These are phyloP conservation scores for Podospora conica DNA, from an alignment of 495 filamentous ascomycete species.

Conservation along the genomic window DNA sequence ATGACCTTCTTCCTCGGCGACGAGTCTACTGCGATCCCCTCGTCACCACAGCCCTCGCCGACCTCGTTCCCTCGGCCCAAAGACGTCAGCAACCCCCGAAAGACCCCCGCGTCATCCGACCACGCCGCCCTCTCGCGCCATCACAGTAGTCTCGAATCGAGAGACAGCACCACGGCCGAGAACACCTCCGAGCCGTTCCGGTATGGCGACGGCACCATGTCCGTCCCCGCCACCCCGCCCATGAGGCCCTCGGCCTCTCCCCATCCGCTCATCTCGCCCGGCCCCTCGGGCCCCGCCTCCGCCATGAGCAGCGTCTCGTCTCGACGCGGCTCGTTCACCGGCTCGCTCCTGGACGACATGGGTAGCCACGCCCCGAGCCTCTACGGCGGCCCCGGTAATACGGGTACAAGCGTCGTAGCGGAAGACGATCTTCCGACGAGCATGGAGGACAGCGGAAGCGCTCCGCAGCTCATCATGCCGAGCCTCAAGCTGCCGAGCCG, in stretches of 20 bases:
- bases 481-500: slow-evolving; percentile 92
- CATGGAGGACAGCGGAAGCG: slow-evolving; percentile 48
- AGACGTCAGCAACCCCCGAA: slow-evolving; percentile 18
- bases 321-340: slow-evolving; percentile 46
- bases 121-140: not conserved
- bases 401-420: slow-evolving; percentile 11
- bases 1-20: slow-evolving; percentile 54
- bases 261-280: slow-evolving; percentile 29
- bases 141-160: not conserved
- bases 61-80: slow-evolving; percentile 26
- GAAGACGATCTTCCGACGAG: slow-evolving; percentile 25
- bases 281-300: slow-evolving; percentile 44
- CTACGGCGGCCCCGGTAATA: slow-evolving; percentile 2
- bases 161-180: not conserved
- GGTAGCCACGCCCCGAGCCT: slow-evolving; percentile 40
- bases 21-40: slow-evolving; percentile 43
- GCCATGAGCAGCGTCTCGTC: slow-evolving; percentile 45
- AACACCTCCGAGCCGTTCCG: not conserved
- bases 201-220: slow-evolving; percentile 2
- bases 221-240: not conserved
- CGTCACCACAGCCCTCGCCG: slow-evolving; percentile 29
- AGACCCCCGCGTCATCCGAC: slow-evolving; percentile 7
- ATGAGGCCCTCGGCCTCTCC: not conserved
- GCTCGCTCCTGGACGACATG: slow-evolving; percentile 46
- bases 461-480: slow-evolving; percentile 94